Evolutionary conservation across 2,329 filamentous ascomycete species (phyloP).

Genomic region (Xylariaceae sp.): DNA sequence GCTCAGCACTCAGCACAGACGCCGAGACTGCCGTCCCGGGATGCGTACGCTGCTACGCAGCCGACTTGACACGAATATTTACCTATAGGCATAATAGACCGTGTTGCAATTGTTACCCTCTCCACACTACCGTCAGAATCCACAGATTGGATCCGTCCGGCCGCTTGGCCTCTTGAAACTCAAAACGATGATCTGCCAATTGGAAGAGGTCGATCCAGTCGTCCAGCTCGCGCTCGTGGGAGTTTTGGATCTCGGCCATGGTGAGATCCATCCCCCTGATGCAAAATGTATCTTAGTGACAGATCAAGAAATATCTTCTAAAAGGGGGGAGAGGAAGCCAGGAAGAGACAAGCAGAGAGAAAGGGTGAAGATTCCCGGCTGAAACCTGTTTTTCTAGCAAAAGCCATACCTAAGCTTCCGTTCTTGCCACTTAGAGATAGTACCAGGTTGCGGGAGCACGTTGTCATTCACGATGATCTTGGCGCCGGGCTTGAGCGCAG

Average conservation of each 20-base stretch:
- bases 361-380: neutral
- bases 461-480: slow-evolving; percentile 33
- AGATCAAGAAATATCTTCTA: too few species aligned
- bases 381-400: too few species aligned
- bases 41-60: too few species aligned
- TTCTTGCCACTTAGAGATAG: slow-evolving; percentile 8
- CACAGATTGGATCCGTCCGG: slow-evolving; percentile 25
- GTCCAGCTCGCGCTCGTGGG: slow-evolving; percentile 27
- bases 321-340: neutral
- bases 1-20: too few species aligned
- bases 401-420: slow-evolving; percentile 10
- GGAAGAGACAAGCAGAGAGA: neutral
- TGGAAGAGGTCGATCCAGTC: slow-evolving; percentile 29
- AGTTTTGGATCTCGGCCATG: slow-evolving; percentile 30
- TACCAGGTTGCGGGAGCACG: slow-evolving; percentile 7
- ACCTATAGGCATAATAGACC: too few species aligned
- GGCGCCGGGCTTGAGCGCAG: slow-evolving; percentile 43
- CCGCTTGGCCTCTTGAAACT: slow-evolving; percentile 21
- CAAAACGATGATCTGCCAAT: slow-evolving; percentile 23
- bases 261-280: slow-evolving; percentile 25
- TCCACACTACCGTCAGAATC: slow-evolving; percentile 27
- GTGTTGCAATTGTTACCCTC: too few species aligned
- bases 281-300: neutral
- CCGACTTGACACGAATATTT: too few species aligned
- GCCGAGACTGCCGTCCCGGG: too few species aligned